Percentiles rank a stretch among this genome's conserved stretches.
These are phyloP conservation scores for Pontederia crassipes DNA, from an alignment of 176 grass and related monocot genomes.

Conservation along the genomic window DNA sequence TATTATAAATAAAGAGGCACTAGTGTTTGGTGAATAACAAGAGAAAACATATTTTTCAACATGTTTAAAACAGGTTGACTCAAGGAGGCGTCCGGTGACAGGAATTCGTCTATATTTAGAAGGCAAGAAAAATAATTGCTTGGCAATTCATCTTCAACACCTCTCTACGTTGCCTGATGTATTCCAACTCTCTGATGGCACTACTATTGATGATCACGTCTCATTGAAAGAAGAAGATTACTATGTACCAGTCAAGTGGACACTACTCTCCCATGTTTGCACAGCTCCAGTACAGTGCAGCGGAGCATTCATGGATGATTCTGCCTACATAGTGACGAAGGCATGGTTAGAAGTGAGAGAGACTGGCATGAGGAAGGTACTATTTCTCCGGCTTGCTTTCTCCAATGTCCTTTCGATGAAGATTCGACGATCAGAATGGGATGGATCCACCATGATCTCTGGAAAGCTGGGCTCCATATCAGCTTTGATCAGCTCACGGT, in stretches of 20 bases:
- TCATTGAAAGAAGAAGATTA: constrained; percentile 40
- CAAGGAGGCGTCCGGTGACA: constrained; percentile 55
- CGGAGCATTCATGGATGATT: constrained; percentile 55
- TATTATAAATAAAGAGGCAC: too few species aligned
- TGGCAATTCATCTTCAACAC: constrained; percentile 84
- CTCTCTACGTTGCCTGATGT: constrained; percentile 37
- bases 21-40: too few species aligned
- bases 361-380: constrained; percentile 65
- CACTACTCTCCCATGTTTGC: constrained; percentile 71
- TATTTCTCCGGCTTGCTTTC: constrained; percentile 79
- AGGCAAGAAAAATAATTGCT: constrained; percentile 55
- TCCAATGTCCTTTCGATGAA: constrained; percentile 52
- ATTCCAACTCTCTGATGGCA: constrained; percentile 31
- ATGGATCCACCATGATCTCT: constrained; percentile 25
- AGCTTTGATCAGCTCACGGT: constrained; percentile 36
- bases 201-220: constrained; percentile 7
- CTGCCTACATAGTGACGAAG: constrained; percentile 68
- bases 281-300: constrained; percentile 68
- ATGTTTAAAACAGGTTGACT: constrained; percentile 42
- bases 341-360: constrained; percentile 84
- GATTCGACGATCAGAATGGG: constrained; percentile 87
- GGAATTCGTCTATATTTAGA: constrained; percentile 80
- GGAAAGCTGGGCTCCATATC: constrained; percentile 58
- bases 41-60: too few species aligned
- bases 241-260: constrained; percentile 48